Percentiles rank a stretch among this genome's conserved stretches.
Conservation (phyloP, 352 stramenopile genomes). For the Saprolegnia parasitica region DNA sequence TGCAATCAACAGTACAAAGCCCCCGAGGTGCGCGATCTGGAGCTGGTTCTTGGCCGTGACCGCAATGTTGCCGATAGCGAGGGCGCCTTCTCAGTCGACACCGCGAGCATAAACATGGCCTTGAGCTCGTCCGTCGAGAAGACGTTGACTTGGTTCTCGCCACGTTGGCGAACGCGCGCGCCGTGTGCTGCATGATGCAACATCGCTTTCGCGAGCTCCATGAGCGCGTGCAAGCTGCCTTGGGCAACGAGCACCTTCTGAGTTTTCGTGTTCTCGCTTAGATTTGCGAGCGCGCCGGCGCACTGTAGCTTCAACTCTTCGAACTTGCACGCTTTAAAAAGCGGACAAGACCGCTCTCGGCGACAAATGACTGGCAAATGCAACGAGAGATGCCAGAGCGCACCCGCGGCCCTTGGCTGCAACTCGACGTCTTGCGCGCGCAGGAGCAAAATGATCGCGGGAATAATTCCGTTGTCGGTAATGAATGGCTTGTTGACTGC, state of each 20-base stretch:
- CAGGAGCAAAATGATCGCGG: conserved; percentile 78
- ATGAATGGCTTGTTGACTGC: conserved; percentile 88
- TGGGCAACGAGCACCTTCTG: conserved; percentile 85
- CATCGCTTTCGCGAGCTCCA: conserved; percentile 53
- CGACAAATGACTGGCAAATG: conserved; percentile 63
- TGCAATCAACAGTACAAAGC: conserved; percentile 71
- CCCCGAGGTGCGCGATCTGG: conserved; percentile 84
- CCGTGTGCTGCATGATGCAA: conserved; percentile 85
- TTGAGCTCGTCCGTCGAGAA: conserved; percentile 79
- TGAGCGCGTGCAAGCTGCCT: conserved; percentile 59
- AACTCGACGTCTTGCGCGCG: conserved; percentile 71
- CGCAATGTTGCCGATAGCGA: conserved; percentile 92
- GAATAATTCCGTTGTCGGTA: conserved; percentile 79
- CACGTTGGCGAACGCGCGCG: conserved; percentile 86
- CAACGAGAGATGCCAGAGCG: conserved; percentile 85
- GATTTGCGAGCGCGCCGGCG: conserved; percentile 82
- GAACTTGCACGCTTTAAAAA: conserved; percentile 58
- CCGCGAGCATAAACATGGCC: conserved; percentile 67
- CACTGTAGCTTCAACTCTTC: conserved; percentile 88
- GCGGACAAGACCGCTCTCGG: conserved; percentile 57
- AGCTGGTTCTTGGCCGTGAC: conserved; percentile 87
- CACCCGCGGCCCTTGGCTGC: conserved; percentile 82
- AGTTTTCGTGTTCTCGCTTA: conserved; percentile 90
- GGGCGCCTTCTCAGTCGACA: conserved; percentile 76
- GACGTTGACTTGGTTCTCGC: conserved; percentile 87